phyloP scores from a whole-genome alignment of 306 rosid species.

The Acmispon strigosus region DNA sequence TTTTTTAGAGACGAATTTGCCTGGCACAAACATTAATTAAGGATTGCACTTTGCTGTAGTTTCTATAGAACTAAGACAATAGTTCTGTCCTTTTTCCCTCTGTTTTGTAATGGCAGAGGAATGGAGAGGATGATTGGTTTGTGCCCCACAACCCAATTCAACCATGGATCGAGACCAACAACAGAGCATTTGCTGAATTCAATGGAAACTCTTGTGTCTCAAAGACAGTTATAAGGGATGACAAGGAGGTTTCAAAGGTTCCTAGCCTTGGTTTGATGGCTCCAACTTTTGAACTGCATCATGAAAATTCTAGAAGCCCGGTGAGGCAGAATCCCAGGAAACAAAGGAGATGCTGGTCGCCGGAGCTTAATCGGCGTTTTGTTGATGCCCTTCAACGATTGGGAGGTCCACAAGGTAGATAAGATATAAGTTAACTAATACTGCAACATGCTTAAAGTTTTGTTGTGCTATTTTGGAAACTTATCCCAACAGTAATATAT shows the following conservation, averaged over 20 bases:
- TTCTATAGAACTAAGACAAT: not conserved
- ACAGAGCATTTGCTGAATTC: constrained; percentile 36
- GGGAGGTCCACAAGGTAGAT: constrained; percentile 74
- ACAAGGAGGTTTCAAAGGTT: constrained; percentile 36
- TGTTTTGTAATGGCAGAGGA: constrained; percentile 24
- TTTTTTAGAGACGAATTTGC: too few species aligned
- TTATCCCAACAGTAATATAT: not conserved
- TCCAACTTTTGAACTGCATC: constrained; percentile 31
- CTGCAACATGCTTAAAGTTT: not conserved
- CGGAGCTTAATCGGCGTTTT: constrained; percentile 67
- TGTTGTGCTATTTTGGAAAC: not conserved
- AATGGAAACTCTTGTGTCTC: constrained; percentile 25
- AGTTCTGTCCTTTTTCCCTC: not conserved
- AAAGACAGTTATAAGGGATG: not conserved
- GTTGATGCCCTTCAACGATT: constrained; percentile 60
- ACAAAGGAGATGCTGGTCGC: constrained; percentile 81
- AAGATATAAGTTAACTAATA: not conserved
- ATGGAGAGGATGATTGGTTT: constrained; percentile 40
- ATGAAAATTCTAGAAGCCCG: constrained; percentile 9
- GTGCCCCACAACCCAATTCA: constrained; percentile 35
- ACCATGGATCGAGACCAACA: constrained; percentile 12
- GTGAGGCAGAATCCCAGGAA: constrained; percentile 41
- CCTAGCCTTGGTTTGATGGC: constrained; percentile 51
- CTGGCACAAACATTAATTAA: too few species aligned
- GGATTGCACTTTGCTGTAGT: not conserved